phyloP scores from a whole-genome alignment of 805 yeast species.

The Yarrowia sp. region DNA sequence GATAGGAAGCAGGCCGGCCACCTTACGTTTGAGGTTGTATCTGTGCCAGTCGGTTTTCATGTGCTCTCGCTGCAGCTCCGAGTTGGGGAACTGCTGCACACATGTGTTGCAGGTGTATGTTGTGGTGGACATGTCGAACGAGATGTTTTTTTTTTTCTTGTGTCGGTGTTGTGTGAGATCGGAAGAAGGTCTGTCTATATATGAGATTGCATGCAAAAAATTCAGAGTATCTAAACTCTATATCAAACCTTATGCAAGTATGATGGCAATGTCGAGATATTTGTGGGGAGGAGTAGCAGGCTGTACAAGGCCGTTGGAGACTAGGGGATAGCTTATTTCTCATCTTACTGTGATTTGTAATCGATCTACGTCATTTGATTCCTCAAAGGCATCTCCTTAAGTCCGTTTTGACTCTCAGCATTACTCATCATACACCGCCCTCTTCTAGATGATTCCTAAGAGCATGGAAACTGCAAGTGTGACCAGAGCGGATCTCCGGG shows the following conservation, averaged over 20 bases:
- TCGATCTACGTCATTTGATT: too few relatives aligned
- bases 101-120: constrained; percentile 87
- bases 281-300: neutral
- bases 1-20: constrained; percentile 76
- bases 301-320: neutral
- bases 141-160: neutral
- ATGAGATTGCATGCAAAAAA: constrained; percentile 19
- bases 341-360: too few relatives aligned
- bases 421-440: too few relatives aligned
- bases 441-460: neutral
- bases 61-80: constrained; percentile 85
- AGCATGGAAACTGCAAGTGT: constrained; percentile 8
- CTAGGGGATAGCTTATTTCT: too few relatives aligned
- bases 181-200: neutral
- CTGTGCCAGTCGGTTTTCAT: constrained; percentile 99
- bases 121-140: constrained; percentile 11
- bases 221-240: constrained; percentile 10
- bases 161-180: neutral
- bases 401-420: too few relatives aligned
- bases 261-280: neutral
- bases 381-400: neutral
- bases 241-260: constrained; percentile 15
- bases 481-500: too few relatives aligned
- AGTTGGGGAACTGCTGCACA: constrained; percentile 69
- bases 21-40: constrained; percentile 89